Evolutionary conservation across 768 basidiomycete genomes (phyloP), one percentile per base, ranked within the genome.

Genomic region (Boletus vinaceobasis): DNA sequence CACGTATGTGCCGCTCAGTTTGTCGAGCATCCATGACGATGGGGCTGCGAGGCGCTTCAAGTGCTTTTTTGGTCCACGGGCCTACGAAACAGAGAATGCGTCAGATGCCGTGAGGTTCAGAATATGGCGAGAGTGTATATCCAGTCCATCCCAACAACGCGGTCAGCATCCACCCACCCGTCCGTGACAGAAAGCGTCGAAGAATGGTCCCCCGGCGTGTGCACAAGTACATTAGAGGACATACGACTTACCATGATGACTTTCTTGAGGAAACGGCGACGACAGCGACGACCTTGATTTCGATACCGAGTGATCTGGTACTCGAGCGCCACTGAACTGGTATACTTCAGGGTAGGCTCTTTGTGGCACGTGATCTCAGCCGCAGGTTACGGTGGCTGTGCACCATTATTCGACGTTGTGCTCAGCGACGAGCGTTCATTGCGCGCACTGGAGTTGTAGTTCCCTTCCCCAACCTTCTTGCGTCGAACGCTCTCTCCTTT

Each of bases 21-120:
- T 99, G 83, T 98, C 93, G 60, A 99, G 84, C 95, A 99, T 98
- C 97, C 97, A 99, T 79, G 93, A 89, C 44, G 93, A 96, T 60
- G 97, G 97, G 58, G 97, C 97, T 63, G 87, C 86, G 56, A 98
- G 85, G 71, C 96, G 90, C 84, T 98, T 98, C 80, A 98, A 84
- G 73, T 98, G 95, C 78, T 97, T 97, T 88, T 91, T 97, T 61
- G 95, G 95, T 86, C 95, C 95, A 75, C 95, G 88, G 71, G 84
- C 93, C 95, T 97, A 63, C 21, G 63, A 62, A 62, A 69, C 43
- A 48, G 36, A 48, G 32, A 53, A 53, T 4, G 46, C 14, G 44
- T 72, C 32, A 73, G 56, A 44, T 50, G 31, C 13, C 19, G 9
- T 29, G 49, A 48, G 11, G 42, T 35, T 13, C 44, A 43, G 35